These are phyloP conservation scores for Tulasnella sp. DNA, from an alignment of 768 basidiomycete species.

Conservation along the genomic window DNA sequence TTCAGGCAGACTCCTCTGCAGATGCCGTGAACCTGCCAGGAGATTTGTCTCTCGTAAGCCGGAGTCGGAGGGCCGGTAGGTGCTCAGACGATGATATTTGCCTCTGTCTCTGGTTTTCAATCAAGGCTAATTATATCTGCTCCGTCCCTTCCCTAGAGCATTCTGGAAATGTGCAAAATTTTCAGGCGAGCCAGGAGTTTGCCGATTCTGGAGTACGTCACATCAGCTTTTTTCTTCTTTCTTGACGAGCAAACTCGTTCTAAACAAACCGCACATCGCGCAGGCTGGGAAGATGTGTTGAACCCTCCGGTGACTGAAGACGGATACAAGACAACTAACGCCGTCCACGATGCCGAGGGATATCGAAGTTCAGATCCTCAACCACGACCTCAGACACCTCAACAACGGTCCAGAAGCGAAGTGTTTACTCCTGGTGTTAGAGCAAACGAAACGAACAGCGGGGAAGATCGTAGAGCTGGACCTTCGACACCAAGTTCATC, in stretches of 20 bases:
- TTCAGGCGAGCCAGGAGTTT: background rate
- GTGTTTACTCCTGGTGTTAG: background rate
- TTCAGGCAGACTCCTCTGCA: background rate
- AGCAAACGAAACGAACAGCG: background rate
- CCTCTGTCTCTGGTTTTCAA: background rate
- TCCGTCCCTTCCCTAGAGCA: background rate
- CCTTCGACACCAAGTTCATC: background rate
- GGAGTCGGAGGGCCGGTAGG: background rate
- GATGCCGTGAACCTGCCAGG: background rate
- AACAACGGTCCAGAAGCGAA: background rate
- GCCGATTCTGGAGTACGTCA: background rate
- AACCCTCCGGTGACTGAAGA: background rate
- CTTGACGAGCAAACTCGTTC: background rate
- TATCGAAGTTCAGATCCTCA: background rate
- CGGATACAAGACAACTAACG: background rate
- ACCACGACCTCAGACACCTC: background rate
- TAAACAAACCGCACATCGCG: background rate
- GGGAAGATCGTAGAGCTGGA: background rate
- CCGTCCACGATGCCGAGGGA: background rate
- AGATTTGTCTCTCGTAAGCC: background rate
- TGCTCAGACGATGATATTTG: background rate
- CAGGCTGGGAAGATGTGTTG: background rate
- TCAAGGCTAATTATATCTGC: background rate
- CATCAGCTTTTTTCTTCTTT: background rate
- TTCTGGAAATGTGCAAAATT: background rate